phyloP scores from a whole-genome alignment of 345 rosid genomes.

The Linum tenue region DNA sequence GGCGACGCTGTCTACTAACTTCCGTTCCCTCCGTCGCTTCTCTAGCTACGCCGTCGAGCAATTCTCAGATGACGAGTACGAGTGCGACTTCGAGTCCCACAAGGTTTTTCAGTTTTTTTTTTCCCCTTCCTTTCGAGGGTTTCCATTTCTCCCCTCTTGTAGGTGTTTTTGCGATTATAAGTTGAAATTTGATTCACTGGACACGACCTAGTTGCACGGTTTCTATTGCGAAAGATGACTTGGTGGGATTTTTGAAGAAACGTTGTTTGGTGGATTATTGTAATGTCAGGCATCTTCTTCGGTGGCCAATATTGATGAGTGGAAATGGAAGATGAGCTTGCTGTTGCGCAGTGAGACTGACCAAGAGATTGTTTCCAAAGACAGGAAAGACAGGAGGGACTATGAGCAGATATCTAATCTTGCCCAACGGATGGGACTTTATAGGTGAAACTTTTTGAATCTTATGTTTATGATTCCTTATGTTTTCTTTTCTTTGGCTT shows the following conservation, averaged over 20 bases:
- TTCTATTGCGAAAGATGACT: neutral
- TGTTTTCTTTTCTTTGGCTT: neutral
- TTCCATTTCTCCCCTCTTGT: too few species aligned
- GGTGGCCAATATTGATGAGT: slow-evolving; percentile 83
- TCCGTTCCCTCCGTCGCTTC: slow-evolving; percentile 31
- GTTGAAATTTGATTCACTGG: neutral
- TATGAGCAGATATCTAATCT: slow-evolving; percentile 86
- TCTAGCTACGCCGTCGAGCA: slow-evolving; percentile 59
- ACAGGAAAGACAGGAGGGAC: slow-evolving; percentile 90
- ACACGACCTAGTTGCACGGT: neutral
- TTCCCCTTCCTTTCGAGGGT: too few species aligned
- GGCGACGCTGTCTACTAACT: neutral
- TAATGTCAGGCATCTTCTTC: slow-evolving; percentile 78
- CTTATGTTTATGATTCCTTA: neutral
- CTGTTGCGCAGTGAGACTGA: slow-evolving; percentile 62
- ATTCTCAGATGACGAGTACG: slow-evolving; percentile 92
- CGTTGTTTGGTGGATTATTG: neutral
- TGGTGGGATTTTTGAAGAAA: neutral
- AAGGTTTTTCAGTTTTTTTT: slow-evolving; percentile 36
- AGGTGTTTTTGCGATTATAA: too few species aligned
- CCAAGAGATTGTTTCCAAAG: slow-evolving; percentile 78
- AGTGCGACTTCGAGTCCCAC: slow-evolving; percentile 69
- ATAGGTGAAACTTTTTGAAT: slow-evolving; percentile 36
- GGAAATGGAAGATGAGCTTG: slow-evolving; percentile 96
- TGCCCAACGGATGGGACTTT: slow-evolving; percentile 85